A percentile compares a stretch with the other conserved stretches of the same genome.
These are phyloP conservation scores for Excoecaria agallocha DNA, from an alignment of 345 rosid species.

Conservation along the genomic window DNA sequence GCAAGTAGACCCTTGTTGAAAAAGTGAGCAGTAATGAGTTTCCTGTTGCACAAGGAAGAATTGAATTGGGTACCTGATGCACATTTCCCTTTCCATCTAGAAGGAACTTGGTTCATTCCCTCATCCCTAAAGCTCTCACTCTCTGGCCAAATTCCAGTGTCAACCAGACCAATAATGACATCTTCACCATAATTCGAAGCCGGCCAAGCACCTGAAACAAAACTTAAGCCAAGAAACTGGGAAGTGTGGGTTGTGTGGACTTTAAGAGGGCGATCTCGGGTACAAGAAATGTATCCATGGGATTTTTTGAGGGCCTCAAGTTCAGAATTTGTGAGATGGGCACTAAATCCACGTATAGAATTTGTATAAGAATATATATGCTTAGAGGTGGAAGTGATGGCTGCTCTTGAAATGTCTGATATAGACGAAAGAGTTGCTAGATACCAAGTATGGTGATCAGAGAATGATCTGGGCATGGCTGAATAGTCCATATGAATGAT, in stretches of 20 bases:
- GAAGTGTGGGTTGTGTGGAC: conserved; percentile 43
- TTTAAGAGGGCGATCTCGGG: conserved; percentile 28
- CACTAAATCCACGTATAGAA: conserved; percentile 22
- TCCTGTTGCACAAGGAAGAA: conserved; percentile 42
- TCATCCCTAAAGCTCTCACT: conserved; percentile 42
- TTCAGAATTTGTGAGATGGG: conserved; percentile 22
- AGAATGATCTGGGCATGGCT: too few species aligned
- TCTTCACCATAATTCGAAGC: conserved; percentile 33
- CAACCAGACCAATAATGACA: conserved; percentile 42
- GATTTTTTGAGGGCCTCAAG: conserved; percentile 26
- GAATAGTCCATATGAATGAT: too few species aligned
- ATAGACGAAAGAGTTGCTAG: too few species aligned
- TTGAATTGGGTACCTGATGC: conserved; percentile 20
- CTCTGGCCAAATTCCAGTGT: conserved; percentile 53
- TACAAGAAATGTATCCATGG: conserved; percentile 27
- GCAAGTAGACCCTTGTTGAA: conserved; percentile 41
- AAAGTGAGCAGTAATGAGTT: conserved; percentile 43
- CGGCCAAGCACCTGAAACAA: conserved; percentile 29
- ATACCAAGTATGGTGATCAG: too few species aligned
- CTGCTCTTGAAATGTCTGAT: neutral
- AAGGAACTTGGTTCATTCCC: conserved; percentile 34
- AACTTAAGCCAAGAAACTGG: conserved; percentile 38
- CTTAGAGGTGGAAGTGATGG: conserved; percentile 11
- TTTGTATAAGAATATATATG: conserved; percentile 15
- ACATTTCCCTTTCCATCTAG: conserved; percentile 47